A percentile compares a stretch with the other conserved stretches of the same genome.
These are phyloP conservation scores for Mallotus japonicus DNA, from an alignment of 441 rosid species.

Conservation along the genomic window DNA sequence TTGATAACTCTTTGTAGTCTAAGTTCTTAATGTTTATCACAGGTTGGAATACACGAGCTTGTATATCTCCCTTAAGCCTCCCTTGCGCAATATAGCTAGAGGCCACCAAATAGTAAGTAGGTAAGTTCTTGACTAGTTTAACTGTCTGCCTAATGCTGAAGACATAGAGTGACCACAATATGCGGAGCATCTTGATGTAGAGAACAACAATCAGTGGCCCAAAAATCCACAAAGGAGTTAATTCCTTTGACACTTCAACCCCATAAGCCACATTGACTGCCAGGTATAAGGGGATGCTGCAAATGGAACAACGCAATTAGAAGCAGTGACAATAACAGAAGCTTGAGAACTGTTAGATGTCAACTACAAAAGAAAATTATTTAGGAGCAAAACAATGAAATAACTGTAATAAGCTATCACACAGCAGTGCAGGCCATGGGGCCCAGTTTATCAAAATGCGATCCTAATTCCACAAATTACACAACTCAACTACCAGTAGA, in stretches of 20 bases:
- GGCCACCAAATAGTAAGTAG: constrained; percentile 50
- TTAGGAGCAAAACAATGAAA: neutral
- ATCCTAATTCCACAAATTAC: constrained; percentile 5
- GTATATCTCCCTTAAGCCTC: constrained; percentile 57
- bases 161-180: constrained; percentile 67
- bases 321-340: constrained; percentile 18
- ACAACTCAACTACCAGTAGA: neutral
- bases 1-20: constrained; percentile 58
- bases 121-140: constrained; percentile 52
- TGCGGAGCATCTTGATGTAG: constrained; percentile 67
- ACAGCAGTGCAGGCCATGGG: neutral
- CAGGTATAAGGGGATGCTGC: constrained; percentile 72
- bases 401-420: neutral
- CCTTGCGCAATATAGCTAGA: constrained; percentile 55
- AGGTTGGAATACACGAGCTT: constrained; percentile 52
- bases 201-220: constrained; percentile 75
- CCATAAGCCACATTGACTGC: constrained; percentile 64
- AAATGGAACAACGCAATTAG: constrained; percentile 23
- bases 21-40: constrained; percentile 53
- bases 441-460: constrained; percentile 2
- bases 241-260: constrained; percentile 69
- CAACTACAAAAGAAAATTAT: neutral
- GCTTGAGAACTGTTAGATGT: neutral
- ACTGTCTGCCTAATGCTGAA: constrained; percentile 72
- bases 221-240: constrained; percentile 73